Base-by-base conservation (phyloP, 352 stramenopile genomes). In the Phytophthora megakarya region DNA sequence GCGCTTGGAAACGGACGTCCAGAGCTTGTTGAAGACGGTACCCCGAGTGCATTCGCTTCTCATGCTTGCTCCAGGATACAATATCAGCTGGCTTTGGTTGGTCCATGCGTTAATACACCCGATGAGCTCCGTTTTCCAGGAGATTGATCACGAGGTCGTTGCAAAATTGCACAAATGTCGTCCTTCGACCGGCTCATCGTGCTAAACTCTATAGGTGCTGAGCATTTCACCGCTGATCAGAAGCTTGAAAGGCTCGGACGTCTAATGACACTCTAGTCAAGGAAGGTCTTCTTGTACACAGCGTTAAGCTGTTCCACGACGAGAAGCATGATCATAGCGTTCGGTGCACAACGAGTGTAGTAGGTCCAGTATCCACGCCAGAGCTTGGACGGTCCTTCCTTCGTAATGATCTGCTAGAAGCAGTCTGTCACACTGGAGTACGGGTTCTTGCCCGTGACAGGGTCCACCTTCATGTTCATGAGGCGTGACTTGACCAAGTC, bases 241-340 rank as follows among this genome's bases (percentile, higher is more conserved):
- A 47, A 15, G 46, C 37, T 66, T 35, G 12, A 43, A 57, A 70
- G 42, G 48, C 38, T 59, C 8, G 30, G 30, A 35, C 30, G 30
- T 35, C 47, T 60, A 43, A 15, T 35, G 19, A 16, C 16, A 38
- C 44, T 70, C 45, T 75, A 78, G 38, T 78, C 70, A 22, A 90
- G 62, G 62, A 95, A 89, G 7, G 76, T 49, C 63, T 78, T 81
- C 57, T 85, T 84, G 78, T 97, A 97, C 28, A 86, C 50, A 35
- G 78, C 84, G 66, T 98, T 98, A 55, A 96, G 87, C 67, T 97
- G 88, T 71, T 99, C 97, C 61, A 99, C 97, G 5, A 97, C 97
- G 37, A 99, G 79, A 57, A 99, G 82, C 67, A 99, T 98, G 73
- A 99, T 99, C 97, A 99, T 99, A n/a, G 97, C 96, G 85, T 99